Base-by-base conservation (phyloP, 345 rosid species). In the Murraya paniculata region DNA sequence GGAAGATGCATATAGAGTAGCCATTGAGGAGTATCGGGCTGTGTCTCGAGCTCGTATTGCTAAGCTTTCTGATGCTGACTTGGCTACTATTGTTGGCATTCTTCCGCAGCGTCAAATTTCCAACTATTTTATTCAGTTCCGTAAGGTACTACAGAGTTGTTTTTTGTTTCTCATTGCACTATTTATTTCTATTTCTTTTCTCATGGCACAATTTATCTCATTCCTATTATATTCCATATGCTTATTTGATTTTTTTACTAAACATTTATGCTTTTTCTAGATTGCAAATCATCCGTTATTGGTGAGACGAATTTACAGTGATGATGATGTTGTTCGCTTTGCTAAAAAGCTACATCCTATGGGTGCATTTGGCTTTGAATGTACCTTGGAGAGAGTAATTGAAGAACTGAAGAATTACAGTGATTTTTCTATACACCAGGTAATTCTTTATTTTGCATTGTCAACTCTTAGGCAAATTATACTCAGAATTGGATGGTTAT, bases 281-380 rank as follows among this genome's bases (percentile, higher is more conserved):
- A 96, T 96, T 83, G 97, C 98, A 84, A 96, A 96, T 82, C 99
- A 96, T 88, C 99, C 98, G 64, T 92, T 96, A 77, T 82, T 94
- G 78, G 93, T 94, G 78, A 89, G 99, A 89, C 87, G 93, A 79
- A 86, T 94, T 77, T 96, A 92, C 85, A 85, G 80, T 27, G 94
- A 94, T 36, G 90, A 87, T 59, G 99, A 94, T 78, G 91, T 94
- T 65, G 80, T 89, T 84, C 85, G 89, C 80, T 88, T 86, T 14
- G 95, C 97, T 71, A 92, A 80, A 84, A 94, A 82, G 83, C 85
- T 96, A 39, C 95, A 91, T 83, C 98, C 97, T 10, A 76, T 85
- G 19, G 98, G 98, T 75, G 98, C 90, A 59, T 94, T 94, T 85
- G 98, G 97, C 77, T 94, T 83, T 64, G 93, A 96, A 77, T 92